A percentile compares a stretch with the other conserved stretches of the same genome.
phyloP scores from a whole-genome alignment of 1,284 basidiomycete species.

The Ganoderma boninense region DNA sequence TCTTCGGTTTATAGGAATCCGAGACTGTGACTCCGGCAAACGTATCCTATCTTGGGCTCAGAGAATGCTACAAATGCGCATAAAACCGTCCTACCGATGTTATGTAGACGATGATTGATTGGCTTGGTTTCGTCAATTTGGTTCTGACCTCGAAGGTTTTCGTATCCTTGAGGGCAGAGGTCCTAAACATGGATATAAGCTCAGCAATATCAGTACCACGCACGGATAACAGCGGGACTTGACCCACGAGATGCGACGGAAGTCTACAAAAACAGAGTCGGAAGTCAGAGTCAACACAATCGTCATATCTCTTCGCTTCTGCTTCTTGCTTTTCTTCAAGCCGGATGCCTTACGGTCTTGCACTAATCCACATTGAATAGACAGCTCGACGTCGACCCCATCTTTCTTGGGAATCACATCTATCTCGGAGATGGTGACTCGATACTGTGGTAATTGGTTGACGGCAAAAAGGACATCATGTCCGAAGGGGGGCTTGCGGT shows the following conservation, averaged over 20 bases:
- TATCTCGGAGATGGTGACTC: conserved; percentile 57
- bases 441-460: conserved; percentile 72
- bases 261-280: conserved; percentile 76
- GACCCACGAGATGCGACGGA: conserved; percentile 76
- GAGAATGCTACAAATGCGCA: conserved; percentile 3
- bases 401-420: conserved; percentile 46
- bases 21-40: conserved; percentile 68
- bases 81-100: conserved; percentile 58
- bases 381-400: conserved; percentile 68
- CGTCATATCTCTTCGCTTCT: conserved; percentile 63
- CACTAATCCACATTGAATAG: conserved; percentile 62
- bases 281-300: conserved; percentile 77
- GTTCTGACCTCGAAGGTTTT: conserved; percentile 68
- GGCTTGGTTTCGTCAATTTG: conserved; percentile 76
- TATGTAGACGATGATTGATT: conserved; percentile 68
- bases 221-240: conserved; percentile 8
- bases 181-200: conserved; percentile 51
- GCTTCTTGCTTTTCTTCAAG: conserved; percentile 56
- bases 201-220: neutral
- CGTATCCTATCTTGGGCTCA: conserved; percentile 59
- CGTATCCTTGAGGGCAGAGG: conserved; percentile 62
- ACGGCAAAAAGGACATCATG: conserved; percentile 67
- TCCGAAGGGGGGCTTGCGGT: conserved; percentile 78
- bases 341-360: conserved; percentile 38
- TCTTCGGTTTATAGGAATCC: conserved; percentile 61